Conservation (phyloP, 2,329 filamentous ascomycete genomes). For the Trichoderma sp. region DNA sequence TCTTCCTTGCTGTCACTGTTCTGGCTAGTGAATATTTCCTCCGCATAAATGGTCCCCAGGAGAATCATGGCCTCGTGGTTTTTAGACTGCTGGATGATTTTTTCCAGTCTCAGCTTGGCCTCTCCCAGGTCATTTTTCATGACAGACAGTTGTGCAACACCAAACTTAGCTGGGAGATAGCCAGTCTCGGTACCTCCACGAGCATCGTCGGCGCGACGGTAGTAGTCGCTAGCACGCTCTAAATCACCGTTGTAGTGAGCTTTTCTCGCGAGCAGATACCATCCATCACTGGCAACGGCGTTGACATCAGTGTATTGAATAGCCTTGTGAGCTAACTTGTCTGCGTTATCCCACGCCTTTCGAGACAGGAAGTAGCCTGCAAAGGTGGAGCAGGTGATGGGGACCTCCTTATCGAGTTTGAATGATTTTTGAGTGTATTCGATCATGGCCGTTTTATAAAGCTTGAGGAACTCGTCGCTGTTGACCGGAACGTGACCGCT, state of each 20-base stretch:
- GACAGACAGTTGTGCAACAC: slow-evolving; percentile 83
- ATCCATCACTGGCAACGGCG: slow-evolving; percentile 93
- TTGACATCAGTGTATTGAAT: slow-evolving; percentile 97
- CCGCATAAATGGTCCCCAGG: slow-evolving; percentile 86
- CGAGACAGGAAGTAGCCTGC: slow-evolving; percentile 84
- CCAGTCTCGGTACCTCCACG: slow-evolving; percentile 87
- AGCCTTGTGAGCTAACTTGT: slow-evolving; percentile 83
- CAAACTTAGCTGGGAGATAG: slow-evolving; percentile 92
- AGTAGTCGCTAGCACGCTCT: slow-evolving; percentile 77
- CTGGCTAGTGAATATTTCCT: slow-evolving; percentile 85
- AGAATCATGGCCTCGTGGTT: slow-evolving; percentile 87
- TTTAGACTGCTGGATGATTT: slow-evolving; percentile 84
- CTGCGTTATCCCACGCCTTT: slow-evolving; percentile 76
- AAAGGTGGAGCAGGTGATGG: slow-evolving; percentile 86
- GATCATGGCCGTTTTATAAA: slow-evolving; percentile 93
- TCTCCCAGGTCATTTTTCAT: slow-evolving; percentile 81
- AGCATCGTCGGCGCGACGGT: slow-evolving; percentile 85
- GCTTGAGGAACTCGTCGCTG: slow-evolving; percentile 75
- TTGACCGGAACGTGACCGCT: slow-evolving; percentile 80
- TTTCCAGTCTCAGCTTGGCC: slow-evolving; percentile 90
- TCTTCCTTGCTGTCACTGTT: slow-evolving; percentile 74
- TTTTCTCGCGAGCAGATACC: slow-evolving; percentile 90
- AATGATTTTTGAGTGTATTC: slow-evolving; percentile 92
- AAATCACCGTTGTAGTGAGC: slow-evolving; percentile 79
- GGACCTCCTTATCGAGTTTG: slow-evolving; percentile 87